Evolutionary conservation across 371 early-diverging fungal genomes (phyloP), one percentile per base, ranked within the genome.

Genomic region (Apophysomyces ossiformis): DNA sequence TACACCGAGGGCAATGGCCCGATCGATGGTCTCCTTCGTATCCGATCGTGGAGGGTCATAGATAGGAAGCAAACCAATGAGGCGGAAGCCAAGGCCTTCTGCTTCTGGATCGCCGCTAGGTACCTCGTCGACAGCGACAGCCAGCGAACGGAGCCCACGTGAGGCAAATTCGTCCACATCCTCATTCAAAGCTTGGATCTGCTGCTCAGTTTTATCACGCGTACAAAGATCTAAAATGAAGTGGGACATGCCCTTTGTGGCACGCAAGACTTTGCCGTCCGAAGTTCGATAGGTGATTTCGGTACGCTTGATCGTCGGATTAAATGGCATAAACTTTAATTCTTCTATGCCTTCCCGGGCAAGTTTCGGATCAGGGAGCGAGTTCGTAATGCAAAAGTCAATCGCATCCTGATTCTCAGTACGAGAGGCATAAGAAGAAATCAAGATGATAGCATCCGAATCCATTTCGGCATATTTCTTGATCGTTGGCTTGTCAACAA

Each of bases 1-100:
- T 64, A 97, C 92, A 69, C 96, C 96, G 46, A 95, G 91, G 44
- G 82, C 85, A 67, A 90, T 86, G 70, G 94, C 90, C 59, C 92
- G 90, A 62, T 89, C 86, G 68, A 96, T 95, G 36, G 95, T 94
- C 65, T 86, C 90, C 85, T 89, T 87, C 58, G 91, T 88, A 65
- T 91, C 92, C 63, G 87, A 84, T 60, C 91, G 91, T 18, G 96
- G 95, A 13, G 96, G 96, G 83, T 96, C 98, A 70, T 92, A 92
- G 69, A 97, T 85, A 57, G 90, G 88, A 65, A 92, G 81, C 45
- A 91, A 83, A 68, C 89, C 91, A 65, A 90, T 75, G 21, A 81
- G 72, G 67, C 79, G 74, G 83, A 82, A 69, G 74, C 89, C 75
- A 65, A 74, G 41, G 67, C 84, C 79, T 74, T 78, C 76, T 58